These are phyloP conservation scores for Microthyrium microscopicum DNA, from an alignment of 2,329 filamentous ascomycete species.

Conservation along the genomic window DNA sequence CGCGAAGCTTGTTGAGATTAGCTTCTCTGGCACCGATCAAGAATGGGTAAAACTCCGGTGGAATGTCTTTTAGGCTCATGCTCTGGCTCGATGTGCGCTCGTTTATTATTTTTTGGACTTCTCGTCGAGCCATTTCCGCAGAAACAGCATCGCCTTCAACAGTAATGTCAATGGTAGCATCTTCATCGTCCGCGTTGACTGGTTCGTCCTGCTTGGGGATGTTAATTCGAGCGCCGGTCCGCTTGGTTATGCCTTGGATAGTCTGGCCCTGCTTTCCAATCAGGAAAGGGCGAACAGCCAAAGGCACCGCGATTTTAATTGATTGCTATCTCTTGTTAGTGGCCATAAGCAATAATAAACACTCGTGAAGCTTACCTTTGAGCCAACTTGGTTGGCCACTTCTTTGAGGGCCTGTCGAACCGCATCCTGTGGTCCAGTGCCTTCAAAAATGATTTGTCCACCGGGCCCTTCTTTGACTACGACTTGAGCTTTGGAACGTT, in stretches of 20 bases:
- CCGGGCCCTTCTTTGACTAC: constrained; percentile 58
- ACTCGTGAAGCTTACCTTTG: constrained; percentile 46
- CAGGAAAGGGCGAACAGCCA: constrained; percentile 71
- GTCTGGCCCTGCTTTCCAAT: constrained; percentile 84
- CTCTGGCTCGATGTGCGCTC: constrained; percentile 72
- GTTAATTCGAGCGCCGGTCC: constrained; percentile 78
- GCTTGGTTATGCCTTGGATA: constrained; percentile 78
- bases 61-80: constrained; percentile 66
- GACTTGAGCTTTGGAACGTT: constrained; percentile 73
- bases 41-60: constrained; percentile 89
- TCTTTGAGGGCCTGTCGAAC: constrained; percentile 82
- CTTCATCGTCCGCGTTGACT: constrained; percentile 59
- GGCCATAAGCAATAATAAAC: constrained; percentile 8
- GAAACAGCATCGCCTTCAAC: constrained; percentile 87
- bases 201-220: constrained; percentile 64
- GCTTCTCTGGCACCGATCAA: constrained; percentile 66
- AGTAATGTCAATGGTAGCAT: constrained; percentile 61
- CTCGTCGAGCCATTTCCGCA: constrained; percentile 64
- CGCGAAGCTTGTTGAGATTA: constrained; percentile 48
- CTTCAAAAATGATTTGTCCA: constrained; percentile 65
- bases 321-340: constrained; percentile 35
- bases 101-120: constrained; percentile 74
- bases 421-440: constrained; percentile 65
- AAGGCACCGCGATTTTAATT: constrained; percentile 63
- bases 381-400: constrained; percentile 71